A percentile compares a stretch with the other conserved stretches of the same genome.
Evolutionary conservation across 2,329 filamentous ascomycete genomes (phyloP).

Genomic region (Sarocladium brachiariae): DNA sequence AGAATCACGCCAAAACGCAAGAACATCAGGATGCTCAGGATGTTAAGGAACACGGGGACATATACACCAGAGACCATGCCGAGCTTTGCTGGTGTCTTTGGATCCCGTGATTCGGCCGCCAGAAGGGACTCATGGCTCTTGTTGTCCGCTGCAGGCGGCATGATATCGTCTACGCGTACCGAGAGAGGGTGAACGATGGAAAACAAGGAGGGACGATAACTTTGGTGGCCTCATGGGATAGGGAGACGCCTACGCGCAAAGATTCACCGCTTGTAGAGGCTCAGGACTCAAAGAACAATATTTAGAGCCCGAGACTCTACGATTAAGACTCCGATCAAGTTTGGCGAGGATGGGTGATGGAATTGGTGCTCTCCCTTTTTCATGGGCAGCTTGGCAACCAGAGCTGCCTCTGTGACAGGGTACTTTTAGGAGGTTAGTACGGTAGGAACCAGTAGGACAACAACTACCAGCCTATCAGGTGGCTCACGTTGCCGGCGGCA

Average conservation of each 20-base stretch:
- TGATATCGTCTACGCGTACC: neutral
- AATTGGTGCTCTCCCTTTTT: neutral
- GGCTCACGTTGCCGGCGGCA: neutral
- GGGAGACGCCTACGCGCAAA: too few species aligned
- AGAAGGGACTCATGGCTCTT: neutral
- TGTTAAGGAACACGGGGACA: conserved; percentile 82
- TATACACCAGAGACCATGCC: conserved; percentile 75
- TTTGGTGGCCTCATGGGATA: neutral
- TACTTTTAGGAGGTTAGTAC: too few species aligned
- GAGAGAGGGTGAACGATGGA: neutral
- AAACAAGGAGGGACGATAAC: neutral
- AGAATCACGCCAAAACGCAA: conserved; percentile 80
- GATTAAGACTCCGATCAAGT: neutral
- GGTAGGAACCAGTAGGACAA: too few species aligned
- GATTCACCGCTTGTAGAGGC: too few species aligned
- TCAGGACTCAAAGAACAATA: too few species aligned
- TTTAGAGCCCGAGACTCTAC: too few species aligned
- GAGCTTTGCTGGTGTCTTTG: conserved; percentile 50
- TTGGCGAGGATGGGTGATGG: neutral
- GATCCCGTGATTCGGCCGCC: conserved; percentile 20
- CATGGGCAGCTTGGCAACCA: neutral
- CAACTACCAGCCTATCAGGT: too few species aligned
- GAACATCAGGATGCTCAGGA: conserved; percentile 89
- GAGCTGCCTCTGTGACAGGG: too few species aligned
- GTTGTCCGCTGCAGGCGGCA: neutral